phyloP scores from a whole-genome alignment of 2,329 filamentous ascomycete species.

The Sporothrix curviconia region DNA sequence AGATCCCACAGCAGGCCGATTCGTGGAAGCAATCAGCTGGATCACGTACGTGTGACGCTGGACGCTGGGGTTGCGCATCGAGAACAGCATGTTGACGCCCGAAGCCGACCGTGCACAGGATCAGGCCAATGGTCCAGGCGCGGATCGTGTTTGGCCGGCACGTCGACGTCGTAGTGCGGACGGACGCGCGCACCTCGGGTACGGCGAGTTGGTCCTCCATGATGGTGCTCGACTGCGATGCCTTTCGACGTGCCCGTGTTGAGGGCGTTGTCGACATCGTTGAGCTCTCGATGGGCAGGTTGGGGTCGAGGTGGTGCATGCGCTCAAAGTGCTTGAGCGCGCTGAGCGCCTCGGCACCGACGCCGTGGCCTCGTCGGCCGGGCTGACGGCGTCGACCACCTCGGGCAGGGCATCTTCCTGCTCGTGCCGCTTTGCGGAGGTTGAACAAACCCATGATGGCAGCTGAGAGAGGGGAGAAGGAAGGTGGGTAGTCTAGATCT shows the following conservation, averaged over 20 bases:
- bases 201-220: slow-evolving; percentile 61
- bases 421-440: slow-evolving; percentile 40
- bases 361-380: not conserved
- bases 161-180: slow-evolving; percentile 28
- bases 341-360: slow-evolving; percentile 26
- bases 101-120: slow-evolving; percentile 53
- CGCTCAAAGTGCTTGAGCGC: slow-evolving; percentile 52
- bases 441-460: slow-evolving; percentile 19
- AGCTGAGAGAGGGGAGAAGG: not conserved
- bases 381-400: not conserved
- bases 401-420: slow-evolving; percentile 38
- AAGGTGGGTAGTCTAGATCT: too few relatives aligned
- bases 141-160: slow-evolving; percentile 59
- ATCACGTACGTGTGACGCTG: slow-evolving; percentile 55
- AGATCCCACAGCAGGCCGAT: slow-evolving; percentile 49
- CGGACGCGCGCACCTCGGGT: slow-evolving; percentile 46
- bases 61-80: slow-evolving; percentile 52
- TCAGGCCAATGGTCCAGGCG: slow-evolving; percentile 51
- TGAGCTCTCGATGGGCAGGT: slow-evolving; percentile 56
- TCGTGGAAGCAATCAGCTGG: slow-evolving; percentile 56
- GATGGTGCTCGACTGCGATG: slow-evolving; percentile 49
- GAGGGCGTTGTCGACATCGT: slow-evolving; percentile 54
- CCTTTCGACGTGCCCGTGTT: slow-evolving; percentile 48
- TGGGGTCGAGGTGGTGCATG: slow-evolving; percentile 58
- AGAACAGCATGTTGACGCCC: slow-evolving; percentile 54